Evolutionary conservation across 352 stramenopile species (phyloP).

Genomic region (Albugo candida): DNA sequence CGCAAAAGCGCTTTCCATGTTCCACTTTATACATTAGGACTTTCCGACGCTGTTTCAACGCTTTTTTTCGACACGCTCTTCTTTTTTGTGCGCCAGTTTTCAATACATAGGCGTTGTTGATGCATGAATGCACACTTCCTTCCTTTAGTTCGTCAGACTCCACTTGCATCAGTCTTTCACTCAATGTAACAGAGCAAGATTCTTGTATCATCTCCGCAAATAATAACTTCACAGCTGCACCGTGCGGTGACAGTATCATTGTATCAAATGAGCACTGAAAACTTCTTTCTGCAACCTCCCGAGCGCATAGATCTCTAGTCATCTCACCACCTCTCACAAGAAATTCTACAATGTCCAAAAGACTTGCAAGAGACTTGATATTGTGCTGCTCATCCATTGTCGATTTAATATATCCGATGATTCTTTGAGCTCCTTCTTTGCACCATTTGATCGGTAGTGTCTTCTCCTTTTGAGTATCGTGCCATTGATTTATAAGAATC

Average conservation of each 20-base stretch:
- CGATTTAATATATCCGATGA: neutral
- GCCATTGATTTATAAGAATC: too few relatives aligned
- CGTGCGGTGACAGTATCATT: slow-evolving; percentile 17
- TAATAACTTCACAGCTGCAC: slow-evolving; percentile 35
- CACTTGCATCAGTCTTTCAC: neutral
- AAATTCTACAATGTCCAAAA: slow-evolving; percentile 4
- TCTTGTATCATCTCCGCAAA: slow-evolving; percentile 53
- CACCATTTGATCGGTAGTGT: neutral
- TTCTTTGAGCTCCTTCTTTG: neutral
- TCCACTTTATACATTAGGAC: slow-evolving; percentile 11
- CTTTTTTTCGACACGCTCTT: slow-evolving; percentile 53
- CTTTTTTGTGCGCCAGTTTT: slow-evolving; percentile 31
- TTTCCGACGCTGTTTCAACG: slow-evolving; percentile 15
- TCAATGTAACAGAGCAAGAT: slow-evolving; percentile 43
- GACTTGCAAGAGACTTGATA: neutral
- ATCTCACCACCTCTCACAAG: neutral
- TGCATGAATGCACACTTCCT: neutral
- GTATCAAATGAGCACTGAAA: slow-evolving; percentile 2
- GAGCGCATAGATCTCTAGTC: slow-evolving; percentile 1
- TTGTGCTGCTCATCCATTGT: neutral
- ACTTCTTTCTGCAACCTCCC: slow-evolving; percentile 2
- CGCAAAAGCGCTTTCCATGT: slow-evolving; percentile 1
- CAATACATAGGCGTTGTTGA: slow-evolving; percentile 1
- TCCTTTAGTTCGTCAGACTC: neutral
- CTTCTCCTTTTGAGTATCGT: too few relatives aligned